Evolutionary conservation across 2,329 filamentous ascomycete species (phyloP).

Genomic region (Byssoonygena ceratinophila): DNA sequence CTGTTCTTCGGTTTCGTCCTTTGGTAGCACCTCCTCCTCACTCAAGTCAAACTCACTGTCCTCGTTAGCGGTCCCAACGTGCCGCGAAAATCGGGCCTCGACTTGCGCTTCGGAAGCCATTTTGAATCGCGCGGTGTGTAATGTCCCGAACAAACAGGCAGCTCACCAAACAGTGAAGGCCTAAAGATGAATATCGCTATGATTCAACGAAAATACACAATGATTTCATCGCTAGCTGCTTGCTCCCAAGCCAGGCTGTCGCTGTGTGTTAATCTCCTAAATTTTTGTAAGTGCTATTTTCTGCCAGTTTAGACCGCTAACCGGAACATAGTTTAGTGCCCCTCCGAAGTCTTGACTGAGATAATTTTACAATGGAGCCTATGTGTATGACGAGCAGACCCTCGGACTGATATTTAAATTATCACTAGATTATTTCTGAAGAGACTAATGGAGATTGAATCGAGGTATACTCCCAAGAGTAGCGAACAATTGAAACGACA

Average conservation of each 20-base stretch:
- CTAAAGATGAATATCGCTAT: not conserved
- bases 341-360: not conserved
- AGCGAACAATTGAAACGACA: no score
- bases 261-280: not conserved
- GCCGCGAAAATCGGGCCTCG: constrained; percentile 14
- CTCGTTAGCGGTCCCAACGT: constrained; percentile 22
- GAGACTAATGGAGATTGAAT: no score
- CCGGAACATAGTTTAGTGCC: not conserved
- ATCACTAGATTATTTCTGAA: no score
- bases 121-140: not conserved
- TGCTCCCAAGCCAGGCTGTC: not conserved
- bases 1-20: constrained; percentile 73
- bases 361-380: no score
- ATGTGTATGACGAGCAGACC: no score
- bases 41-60: constrained; percentile 21
- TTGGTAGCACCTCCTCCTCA: constrained; percentile 33
- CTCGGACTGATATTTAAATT: no score
- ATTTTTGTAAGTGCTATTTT: not conserved
- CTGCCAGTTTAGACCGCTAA: not conserved
- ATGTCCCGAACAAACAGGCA: not conserved
- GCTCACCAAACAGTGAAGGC: not conserved
- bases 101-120: constrained; percentile 1
- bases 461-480: no score
- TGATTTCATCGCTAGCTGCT: not conserved
- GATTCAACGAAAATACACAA: not conserved